Evolutionary conservation across 2,329 filamentous ascomycete species (phyloP).

Genomic region (Ustulina deusta): DNA sequence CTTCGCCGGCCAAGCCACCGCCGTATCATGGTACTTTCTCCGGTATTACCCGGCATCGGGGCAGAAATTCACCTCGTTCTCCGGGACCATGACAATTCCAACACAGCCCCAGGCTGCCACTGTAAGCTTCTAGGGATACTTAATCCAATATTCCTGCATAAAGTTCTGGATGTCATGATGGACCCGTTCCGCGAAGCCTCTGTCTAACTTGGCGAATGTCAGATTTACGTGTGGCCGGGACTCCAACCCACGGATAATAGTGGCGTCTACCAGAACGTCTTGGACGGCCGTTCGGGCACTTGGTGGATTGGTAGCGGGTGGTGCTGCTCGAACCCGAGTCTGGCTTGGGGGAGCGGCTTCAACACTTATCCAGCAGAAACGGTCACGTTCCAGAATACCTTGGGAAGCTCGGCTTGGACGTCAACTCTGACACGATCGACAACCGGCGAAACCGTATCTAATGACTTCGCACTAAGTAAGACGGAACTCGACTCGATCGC

Average conservation of each 20-base stretch:
- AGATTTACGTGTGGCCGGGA: slow-evolving; percentile 58
- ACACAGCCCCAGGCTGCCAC: slow-evolving; percentile 49
- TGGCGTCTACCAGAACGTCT: slow-evolving; percentile 58
- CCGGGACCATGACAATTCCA: slow-evolving; percentile 50
- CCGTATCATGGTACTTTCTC: slow-evolving; percentile 53
- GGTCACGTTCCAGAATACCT: slow-evolving; percentile 51
- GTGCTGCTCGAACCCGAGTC: slow-evolving; percentile 56
- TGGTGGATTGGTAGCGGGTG: slow-evolving; percentile 58
- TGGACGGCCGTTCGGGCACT: slow-evolving; percentile 55
- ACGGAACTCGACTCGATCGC: not conserved
- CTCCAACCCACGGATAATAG: slow-evolving; percentile 55
- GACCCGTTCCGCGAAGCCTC: not conserved
- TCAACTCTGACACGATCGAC: slow-evolving; percentile 51
- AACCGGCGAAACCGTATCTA: slow-evolving; percentile 48
- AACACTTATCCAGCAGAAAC: slow-evolving; percentile 52
- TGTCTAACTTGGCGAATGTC: not conserved
- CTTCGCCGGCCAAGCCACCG: slow-evolving; percentile 46
- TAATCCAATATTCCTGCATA: not conserved
- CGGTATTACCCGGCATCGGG: slow-evolving; percentile 51
- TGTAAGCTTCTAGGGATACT: slow-evolving; percentile 14
- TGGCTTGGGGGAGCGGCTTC: slow-evolving; percentile 56
- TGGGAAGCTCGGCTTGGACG: slow-evolving; percentile 51
- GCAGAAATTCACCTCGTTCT: slow-evolving; percentile 52
- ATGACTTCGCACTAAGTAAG: slow-evolving; percentile 53
- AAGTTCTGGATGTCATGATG: not conserved